Conservation (phyloP, 768 basidiomycete genomes). For the Artomyces pyxidatus region DNA sequence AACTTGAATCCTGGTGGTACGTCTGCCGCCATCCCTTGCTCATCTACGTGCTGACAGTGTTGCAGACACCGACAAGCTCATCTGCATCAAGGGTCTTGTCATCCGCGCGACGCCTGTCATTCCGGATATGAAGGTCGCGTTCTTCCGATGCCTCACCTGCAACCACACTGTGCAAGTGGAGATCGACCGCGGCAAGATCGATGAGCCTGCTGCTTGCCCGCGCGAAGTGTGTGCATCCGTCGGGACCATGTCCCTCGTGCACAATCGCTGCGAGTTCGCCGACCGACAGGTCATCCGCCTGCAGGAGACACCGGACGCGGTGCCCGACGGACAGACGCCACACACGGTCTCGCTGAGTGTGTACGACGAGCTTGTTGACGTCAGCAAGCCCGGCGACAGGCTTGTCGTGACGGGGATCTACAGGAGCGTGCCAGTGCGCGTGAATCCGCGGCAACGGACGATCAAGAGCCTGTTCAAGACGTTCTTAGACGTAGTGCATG, state of each 20-base stretch:
- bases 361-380: constrained; percentile 97
- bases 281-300: constrained; percentile 92
- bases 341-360: constrained; percentile 95
- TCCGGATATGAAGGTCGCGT: constrained; percentile 98
- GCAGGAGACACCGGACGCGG: constrained; percentile 96
- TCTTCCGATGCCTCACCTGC: constrained; percentile 95
- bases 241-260: constrained; percentile 90
- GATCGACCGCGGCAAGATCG: constrained; percentile 96
- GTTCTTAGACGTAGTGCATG: constrained; percentile 91
- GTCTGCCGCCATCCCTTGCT: constrained; percentile 12
- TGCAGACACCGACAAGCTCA: constrained; percentile 94
- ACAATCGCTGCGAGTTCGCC: constrained; percentile 95
- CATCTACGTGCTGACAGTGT: background rate
- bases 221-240: constrained; percentile 85
- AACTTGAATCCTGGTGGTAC: constrained; percentile 88
- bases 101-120: constrained; percentile 97
- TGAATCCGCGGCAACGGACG: constrained; percentile 84
- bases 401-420: constrained; percentile 90
- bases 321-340: constrained; percentile 97
- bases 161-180: constrained; percentile 96
- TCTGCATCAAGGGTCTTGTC: constrained; percentile 92
- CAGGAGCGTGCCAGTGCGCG: constrained; percentile 89
- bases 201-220: constrained; percentile 86
- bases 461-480: constrained; percentile 98
- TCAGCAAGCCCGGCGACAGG: constrained; percentile 93